A percentile compares a stretch with the other conserved stretches of the same genome.
These are phyloP conservation scores for Collariella sp. DNA, from an alignment of 495 filamentous ascomycete species.

Conservation along the genomic window DNA sequence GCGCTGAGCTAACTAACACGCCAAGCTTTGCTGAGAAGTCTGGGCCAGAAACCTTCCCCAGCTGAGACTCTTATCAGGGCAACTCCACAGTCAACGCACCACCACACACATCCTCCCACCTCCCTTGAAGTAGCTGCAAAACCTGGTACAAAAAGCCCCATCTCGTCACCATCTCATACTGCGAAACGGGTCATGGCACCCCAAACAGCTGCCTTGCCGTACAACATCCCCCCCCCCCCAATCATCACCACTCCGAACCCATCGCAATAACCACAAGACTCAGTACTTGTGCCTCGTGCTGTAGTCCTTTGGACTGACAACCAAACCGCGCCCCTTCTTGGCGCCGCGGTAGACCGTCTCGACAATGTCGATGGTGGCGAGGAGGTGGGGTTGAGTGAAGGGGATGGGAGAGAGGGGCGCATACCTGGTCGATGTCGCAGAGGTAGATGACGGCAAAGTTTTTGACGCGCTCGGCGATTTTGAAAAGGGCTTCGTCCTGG, in stretches of 20 bases:
- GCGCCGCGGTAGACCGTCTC: constrained; percentile 97
- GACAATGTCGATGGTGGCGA: constrained; percentile 96
- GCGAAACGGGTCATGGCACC: too few relatives aligned
- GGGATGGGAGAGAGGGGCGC: neutral
- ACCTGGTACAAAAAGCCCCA: too few relatives aligned
- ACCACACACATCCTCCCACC: too few relatives aligned
- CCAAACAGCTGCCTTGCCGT: too few relatives aligned
- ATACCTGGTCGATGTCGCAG: constrained; percentile 77
- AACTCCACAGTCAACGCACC: neutral
- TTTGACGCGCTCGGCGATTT: constrained; percentile 77
- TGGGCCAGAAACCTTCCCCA: too few relatives aligned
- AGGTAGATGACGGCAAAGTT: constrained; percentile 89
- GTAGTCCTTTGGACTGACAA: constrained; percentile 94
- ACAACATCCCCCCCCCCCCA: too few relatives aligned
- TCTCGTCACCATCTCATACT: too few relatives aligned
- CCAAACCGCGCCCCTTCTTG: constrained; percentile 91
- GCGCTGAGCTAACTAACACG: too few relatives aligned
- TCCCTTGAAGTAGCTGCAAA: too few relatives aligned
- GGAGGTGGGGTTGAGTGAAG: too few relatives aligned
- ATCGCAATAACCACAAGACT: neutral
- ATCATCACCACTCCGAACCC: too few relatives aligned
- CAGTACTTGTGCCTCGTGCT: constrained; percentile 77
- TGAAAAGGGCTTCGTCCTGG: constrained; percentile 89
- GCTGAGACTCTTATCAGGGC: neutral
- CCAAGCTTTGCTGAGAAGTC: too few relatives aligned